Base-by-base conservation (phyloP, 495 filamentous ascomycete genomes). In the Astrocystis sublimbata region DNA sequence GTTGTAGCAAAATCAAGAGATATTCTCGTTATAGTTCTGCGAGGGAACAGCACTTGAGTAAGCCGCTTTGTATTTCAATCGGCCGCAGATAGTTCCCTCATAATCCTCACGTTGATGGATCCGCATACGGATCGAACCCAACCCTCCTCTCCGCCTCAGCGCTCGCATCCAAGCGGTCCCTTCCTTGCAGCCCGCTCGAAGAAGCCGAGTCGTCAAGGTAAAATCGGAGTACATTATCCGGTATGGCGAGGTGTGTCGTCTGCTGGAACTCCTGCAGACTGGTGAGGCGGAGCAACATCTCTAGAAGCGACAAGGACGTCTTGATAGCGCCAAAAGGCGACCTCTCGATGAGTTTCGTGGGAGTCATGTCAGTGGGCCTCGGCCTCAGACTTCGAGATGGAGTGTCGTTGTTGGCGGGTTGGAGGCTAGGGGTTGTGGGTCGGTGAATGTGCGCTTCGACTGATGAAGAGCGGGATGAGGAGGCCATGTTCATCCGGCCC, bases 181-280 rank as follows among this genome's bases (percentile, higher is more conserved):
- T 86, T 8, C 86, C 84, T 60, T 89, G 84, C 31, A 86, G 80
- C 0, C 89, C 91, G 19, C 89, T 91, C 5, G 89, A 90, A 45
- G 85, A 85, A 6, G 71, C 52, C 0, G 86, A 89, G 70, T 96
- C 92, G 63, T 90, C 86, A 36, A 99, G 83, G 80, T 98, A 99
- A 79, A 98, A 97, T 59, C 88, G 92, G 15, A 98, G 81, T 7
- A 97, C 83, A 71, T 99, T 92, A 70, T 99, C 96, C n/a, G 89
- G 91, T 67, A 97, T 96, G 35, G 92, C 83, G 31, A 98, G 85
- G 66, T 99, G 96, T 1, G 92, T 91, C 42, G 87, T 83, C 83
- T 99, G 96, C 69, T 96, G 91, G 75, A 94, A 96, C 79, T 98
- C 93, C 73, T 98, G 94, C n/a, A 98, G 83, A 45, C 92, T 89